phyloP scores from a whole-genome alignment of 2,329 filamentous ascomycete species.

The Aspergillus jensenii region DNA sequence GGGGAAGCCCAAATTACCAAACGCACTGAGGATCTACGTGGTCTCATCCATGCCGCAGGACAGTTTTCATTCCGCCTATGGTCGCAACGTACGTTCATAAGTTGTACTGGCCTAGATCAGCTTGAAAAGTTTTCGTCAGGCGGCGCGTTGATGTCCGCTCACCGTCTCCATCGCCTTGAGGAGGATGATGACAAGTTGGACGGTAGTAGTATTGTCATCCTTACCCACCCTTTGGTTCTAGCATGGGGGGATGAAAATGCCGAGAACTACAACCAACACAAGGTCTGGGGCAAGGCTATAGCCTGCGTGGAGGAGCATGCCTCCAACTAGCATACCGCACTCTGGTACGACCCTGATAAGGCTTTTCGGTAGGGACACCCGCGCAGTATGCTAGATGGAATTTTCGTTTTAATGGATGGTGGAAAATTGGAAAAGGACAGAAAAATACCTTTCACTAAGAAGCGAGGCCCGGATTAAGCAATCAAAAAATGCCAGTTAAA shows the following conservation, averaged over 20 bases:
- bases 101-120: not conserved
- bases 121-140: not conserved
- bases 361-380: no score
- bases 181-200: constrained; percentile 19
- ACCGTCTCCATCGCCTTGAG: constrained; percentile 21
- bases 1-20: not conserved
- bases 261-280: constrained; percentile 21
- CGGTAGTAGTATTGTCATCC: constrained; percentile 12
- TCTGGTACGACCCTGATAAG: no score
- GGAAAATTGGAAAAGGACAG: no score
- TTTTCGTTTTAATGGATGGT: no score
- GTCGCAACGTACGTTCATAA: constrained; percentile 19
- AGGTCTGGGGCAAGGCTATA: constrained; percentile 15
- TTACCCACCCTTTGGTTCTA: constrained; percentile 22
- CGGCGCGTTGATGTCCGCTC: constrained; percentile 15
- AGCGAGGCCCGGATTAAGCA: no score
- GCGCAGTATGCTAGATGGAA: no score
- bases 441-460: no score
- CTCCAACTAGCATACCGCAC: no score
- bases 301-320: no score
- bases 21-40: not conserved
- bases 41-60: constrained; percentile 12
- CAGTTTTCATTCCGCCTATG: constrained; percentile 19
- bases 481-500: no score
- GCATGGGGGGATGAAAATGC: constrained; percentile 23